Base-by-base conservation (phyloP, 2,329 filamentous ascomycete genomes). In the Fusarium pilosicola region DNA sequence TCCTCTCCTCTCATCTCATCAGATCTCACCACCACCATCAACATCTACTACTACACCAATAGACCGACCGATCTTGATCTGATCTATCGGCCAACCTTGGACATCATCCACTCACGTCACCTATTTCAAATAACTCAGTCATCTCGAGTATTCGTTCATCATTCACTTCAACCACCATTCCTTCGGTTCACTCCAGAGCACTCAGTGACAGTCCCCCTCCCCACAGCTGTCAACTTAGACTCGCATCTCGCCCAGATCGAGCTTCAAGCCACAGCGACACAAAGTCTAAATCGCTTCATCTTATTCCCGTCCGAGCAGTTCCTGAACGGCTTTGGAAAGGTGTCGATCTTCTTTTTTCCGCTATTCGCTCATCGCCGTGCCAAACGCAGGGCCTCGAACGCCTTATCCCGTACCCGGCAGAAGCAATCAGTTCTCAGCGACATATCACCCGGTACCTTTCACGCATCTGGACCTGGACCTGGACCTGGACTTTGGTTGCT, bases 81-180 rank as follows among this genome's bases (percentile, higher is more conserved):
- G 36, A 64, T 65, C 49, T 58, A 45, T 55, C 44, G 56, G 45
- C 51, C 38, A 68, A 65, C 41, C 36, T 45, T 62, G 46, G 32
- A 20, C 36, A 34, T 42, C n/a, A 48, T 38, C 69, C 67, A 62
- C 62, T 41, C 66, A 65, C 65, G 58, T 67, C 62, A 67, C 44
- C 32, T 39, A 51, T 65, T 54, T 55, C 46, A 67, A 67, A 67
- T 56, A 49, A 22, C 20, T 22, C 44, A 20, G 24, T 13, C 44
- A 26, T 46, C 24, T 30, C 22, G 20, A 30, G 10, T 18, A 17
- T 30, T 30, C 46, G 22, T 30, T 49, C 46, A 67, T 46, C 42
- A 57, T 65, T 67, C 62, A 66, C 65, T 73, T 73, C 70, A 46
- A 73, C 70, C 71, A 73, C 57, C 70, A 73, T 73, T 73, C 71